Evolutionary conservation across 192 early-diverging fungal genomes (phyloP).

Genomic region (Linnemannia hyalina): DNA sequence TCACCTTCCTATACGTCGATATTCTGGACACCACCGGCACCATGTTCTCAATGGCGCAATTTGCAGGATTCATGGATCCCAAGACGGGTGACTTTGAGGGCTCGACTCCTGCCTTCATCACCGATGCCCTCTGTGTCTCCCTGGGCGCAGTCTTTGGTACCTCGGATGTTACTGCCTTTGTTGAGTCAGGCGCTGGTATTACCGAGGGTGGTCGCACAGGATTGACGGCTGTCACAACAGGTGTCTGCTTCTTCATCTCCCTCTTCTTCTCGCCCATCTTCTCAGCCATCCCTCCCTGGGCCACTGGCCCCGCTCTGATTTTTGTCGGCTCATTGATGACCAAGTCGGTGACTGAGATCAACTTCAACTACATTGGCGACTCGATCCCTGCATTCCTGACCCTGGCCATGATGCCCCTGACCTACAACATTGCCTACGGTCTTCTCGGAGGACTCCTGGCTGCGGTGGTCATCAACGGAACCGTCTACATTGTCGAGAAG

Average conservation of each 20-base stretch:
- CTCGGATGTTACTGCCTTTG: constrained; percentile 82
- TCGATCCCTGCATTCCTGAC: constrained; percentile 84
- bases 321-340: constrained; percentile 87
- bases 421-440: constrained; percentile 87
- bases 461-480: constrained; percentile 78
- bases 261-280: constrained; percentile 90
- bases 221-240: constrained; percentile 76
- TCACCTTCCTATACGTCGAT: constrained; percentile 90
- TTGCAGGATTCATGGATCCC: constrained; percentile 80
- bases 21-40: constrained; percentile 89
- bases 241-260: constrained; percentile 80
- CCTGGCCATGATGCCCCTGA: constrained; percentile 82
- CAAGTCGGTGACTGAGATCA: constrained; percentile 75
- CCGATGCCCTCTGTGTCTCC: constrained; percentile 74
- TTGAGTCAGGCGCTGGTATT: constrained; percentile 88
- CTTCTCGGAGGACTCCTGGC: constrained; percentile 80
- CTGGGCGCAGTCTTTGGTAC: constrained; percentile 81
- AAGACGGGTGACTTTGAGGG: constrained; percentile 85
- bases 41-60: constrained; percentile 87
- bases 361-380: constrained; percentile 85
- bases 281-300: constrained; percentile 87
- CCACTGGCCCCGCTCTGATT: constrained; percentile 86
- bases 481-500: constrained; percentile 69
- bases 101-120: constrained; percentile 79
- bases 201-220: constrained; percentile 86